Evolutionary conservation across 148 eudicot genomes (phyloP).

Genomic region (Rhododendron molle): DNA sequence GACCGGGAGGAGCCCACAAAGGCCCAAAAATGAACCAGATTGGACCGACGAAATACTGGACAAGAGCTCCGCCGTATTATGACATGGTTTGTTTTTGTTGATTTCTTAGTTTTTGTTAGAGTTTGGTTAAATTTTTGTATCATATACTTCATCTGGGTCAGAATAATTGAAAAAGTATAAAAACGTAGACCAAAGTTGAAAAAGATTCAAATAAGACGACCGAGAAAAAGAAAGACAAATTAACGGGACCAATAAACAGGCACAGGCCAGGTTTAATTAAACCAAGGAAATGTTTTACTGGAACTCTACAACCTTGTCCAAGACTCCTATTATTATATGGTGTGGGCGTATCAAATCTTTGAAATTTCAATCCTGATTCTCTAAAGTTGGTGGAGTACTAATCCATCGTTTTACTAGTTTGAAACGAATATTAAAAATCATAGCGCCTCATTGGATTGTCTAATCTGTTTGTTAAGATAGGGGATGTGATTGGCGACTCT

Average conservation of each 20-base stretch:
- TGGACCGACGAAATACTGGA: too few relatives aligned
- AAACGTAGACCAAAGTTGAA: too few relatives aligned
- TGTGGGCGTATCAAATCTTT: background rate
- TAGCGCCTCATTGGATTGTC: background rate
- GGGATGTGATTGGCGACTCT: background rate
- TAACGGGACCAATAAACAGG: background rate
- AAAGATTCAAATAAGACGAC: too few relatives aligned
- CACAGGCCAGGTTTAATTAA: background rate
- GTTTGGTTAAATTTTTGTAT: too few relatives aligned
- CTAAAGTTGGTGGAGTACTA: background rate
- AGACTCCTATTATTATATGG: background rate
- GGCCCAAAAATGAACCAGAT: too few relatives aligned
- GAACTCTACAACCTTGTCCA: background rate
- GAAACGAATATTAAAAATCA: background rate
- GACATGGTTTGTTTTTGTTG: too few relatives aligned
- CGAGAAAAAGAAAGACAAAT: background rate
- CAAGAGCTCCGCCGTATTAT: too few relatives aligned
- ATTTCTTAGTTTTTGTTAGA: too few relatives aligned
- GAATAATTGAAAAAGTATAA: too few relatives aligned
- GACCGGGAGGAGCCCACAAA: too few relatives aligned
- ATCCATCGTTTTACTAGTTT: background rate
- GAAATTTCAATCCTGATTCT: background rate
- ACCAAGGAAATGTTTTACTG: background rate
- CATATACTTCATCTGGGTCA: too few relatives aligned
- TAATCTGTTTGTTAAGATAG: background rate